Evolutionary conservation across 164 flowering plant genomes (phyloP).

Genomic region (grape (Vitis vinifera)): ASM3070453v1 NC_081807.1:4595501-4596000

Average conservation of each 20-base stretch:
- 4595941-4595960: neutral
- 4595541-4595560: slow-evolving; percentile 72
- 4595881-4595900: too few species aligned
- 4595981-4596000: neutral
- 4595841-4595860: too few species aligned
- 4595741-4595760: too few species aligned
- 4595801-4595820: too few species aligned
- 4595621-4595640: neutral
- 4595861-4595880: too few species aligned
- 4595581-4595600: neutral
- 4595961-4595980: too few species aligned
- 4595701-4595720: neutral
- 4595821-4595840: too few species aligned
- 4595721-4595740: too few species aligned
- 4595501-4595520: slow-evolving; percentile 74
- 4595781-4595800: too few species aligned
- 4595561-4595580: neutral
- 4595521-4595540: slow-evolving; percentile 94
- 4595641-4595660: neutral
- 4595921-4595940: neutral
- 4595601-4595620: neutral
- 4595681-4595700: too few species aligned
- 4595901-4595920: neutral
- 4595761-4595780: too few species aligned
- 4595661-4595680: neutral